phyloP scores from a whole-genome alignment of 2,329 filamentous ascomycete genomes.

The Aquanectria penicillioides region DNA sequence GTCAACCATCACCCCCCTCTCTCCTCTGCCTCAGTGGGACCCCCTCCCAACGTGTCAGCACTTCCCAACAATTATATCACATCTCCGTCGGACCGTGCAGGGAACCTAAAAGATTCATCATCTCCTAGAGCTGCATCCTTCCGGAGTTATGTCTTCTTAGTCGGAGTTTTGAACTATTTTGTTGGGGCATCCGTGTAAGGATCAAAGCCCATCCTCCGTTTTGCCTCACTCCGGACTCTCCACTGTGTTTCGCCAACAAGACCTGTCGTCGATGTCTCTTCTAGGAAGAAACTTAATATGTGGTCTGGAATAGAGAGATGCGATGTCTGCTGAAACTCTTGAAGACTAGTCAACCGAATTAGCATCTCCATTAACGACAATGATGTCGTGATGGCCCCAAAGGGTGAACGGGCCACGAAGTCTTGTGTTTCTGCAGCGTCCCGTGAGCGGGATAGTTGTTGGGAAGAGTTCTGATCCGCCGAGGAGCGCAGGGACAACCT shows the following conservation, averaged over 20 bases:
- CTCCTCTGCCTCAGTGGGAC: too few relatives aligned
- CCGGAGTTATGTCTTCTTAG: not conserved
- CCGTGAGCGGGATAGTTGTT: slow-evolving; percentile 1
- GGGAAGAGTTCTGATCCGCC: slow-evolving; percentile 10
- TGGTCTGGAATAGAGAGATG: slow-evolving; percentile 93
- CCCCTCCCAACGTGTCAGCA: not conserved
- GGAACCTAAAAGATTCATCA: too few relatives aligned
- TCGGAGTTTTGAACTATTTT: slow-evolving; percentile 25
- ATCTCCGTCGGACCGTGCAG: slow-evolving; percentile 10
- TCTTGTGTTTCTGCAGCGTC: slow-evolving; percentile 36
- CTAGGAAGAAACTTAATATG: slow-evolving; percentile 86
- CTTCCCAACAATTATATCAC: slow-evolving; percentile 16
- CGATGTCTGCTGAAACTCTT: slow-evolving; percentile 90
- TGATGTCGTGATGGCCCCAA: slow-evolving; percentile 64
- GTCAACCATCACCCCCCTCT: too few relatives aligned
- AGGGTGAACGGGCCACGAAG: slow-evolving; percentile 55
- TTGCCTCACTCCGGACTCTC: slow-evolving; percentile 57
- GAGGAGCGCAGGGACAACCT: slow-evolving; percentile 49
- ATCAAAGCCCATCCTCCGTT: slow-evolving; percentile 64
- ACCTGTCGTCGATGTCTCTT: slow-evolving; percentile 65
- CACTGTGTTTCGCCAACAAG: slow-evolving; percentile 57
- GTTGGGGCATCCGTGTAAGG: slow-evolving; percentile 60
- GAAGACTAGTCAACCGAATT: slow-evolving; percentile 84
- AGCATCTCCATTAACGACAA: slow-evolving; percentile 88
- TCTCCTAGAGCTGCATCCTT: not conserved